Percentiles rank a stretch among this genome's conserved stretches.
phyloP scores from a whole-genome alignment of 1,284 basidiomycete genomes.

The Boletus holoroseus region DNA sequence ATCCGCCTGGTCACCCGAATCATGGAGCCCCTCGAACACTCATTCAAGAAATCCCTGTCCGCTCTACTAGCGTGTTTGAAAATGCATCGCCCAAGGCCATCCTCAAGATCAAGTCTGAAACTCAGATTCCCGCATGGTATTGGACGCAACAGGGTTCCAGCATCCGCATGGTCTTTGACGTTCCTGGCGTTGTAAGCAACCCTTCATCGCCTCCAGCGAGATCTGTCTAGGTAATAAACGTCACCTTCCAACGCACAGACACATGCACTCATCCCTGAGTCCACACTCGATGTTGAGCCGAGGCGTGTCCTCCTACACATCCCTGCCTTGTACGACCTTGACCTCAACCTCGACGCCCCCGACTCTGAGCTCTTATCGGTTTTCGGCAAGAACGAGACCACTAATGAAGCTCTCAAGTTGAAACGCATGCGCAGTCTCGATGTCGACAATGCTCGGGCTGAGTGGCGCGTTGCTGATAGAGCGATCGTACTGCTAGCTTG shows the following conservation, averaged over 20 bases:
- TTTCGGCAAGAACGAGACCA: conserved; percentile 21
- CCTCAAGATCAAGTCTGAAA: conserved; percentile 30
- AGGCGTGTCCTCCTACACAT: conserved; percentile 49
- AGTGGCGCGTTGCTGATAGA: conserved; percentile 56
- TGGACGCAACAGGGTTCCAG: conserved; percentile 42
- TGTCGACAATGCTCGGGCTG: conserved; percentile 54
- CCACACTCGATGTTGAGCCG: conserved; percentile 58
- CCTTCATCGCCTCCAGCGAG: conserved; percentile 6
- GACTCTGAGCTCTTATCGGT: conserved; percentile 44
- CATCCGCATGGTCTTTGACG: conserved; percentile 44
- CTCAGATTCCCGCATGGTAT: conserved; percentile 39
- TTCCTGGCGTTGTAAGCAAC: conserved; percentile 49
- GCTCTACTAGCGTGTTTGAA: conserved; percentile 5
- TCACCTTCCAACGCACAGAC: conserved; percentile 36
- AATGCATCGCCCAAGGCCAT: conserved; percentile 36
- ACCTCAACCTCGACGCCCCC: conserved; percentile 48
- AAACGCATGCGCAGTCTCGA: conserved; percentile 54
- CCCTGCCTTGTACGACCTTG: conserved; percentile 45
- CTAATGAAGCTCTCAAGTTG: conserved; percentile 38
- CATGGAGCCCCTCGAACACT: conserved; percentile 29
- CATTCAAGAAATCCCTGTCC: conserved; percentile 41
- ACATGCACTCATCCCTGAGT: conserved; percentile 37
- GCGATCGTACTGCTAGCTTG: conserved; percentile 41
- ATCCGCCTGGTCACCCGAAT: conserved; percentile 29
- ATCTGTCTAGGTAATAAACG: conserved; percentile 9